Base-by-base conservation (phyloP, 345 rosid species). In the Diplotaxis tenuifolia region DNA sequence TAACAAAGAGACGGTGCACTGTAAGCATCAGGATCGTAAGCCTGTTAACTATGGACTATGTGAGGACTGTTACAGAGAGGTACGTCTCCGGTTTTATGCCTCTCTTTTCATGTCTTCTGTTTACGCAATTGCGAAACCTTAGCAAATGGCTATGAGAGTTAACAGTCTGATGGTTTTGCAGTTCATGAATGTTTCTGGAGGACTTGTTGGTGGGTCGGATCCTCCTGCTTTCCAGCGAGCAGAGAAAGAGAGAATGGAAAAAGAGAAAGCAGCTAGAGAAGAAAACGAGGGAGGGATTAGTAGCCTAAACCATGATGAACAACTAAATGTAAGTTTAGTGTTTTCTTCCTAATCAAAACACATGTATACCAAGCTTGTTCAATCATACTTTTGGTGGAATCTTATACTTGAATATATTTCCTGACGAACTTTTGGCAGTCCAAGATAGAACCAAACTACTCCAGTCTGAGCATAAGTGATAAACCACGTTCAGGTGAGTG, bases 221-320 rank as follows among this genome's bases (percentile, higher is more conserved):
- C 96, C 96, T 81, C 97, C 97, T 52, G 93, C 97, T 72, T 95
- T 88, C 78, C 96, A 88, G 76, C 83, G 77, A 61, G 96, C 96
- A 60, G 93, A 85, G 84, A 80, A 75, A 85, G 90, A 86, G 82
- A 82, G 92, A 79, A 75, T 78, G 75, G 85, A 76, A 31, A 80
- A 79, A 61, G 74, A 76, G 27, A 80, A 79, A 55, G 74, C 74
- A 73, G 80, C 87, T 70, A 23, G 77, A 5, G 83, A 69, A 69
- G 82, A 82, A 69, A 79, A 78, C 22, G 58, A 80, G 52, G 85
- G 80, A 70, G 62, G 77, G 76, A 65, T 18, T 80, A 67, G 79
- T 54, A 73, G 50, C 74, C 54, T 65, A 25, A 52, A 67, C 50
- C 59, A 45, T 16, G 50, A 55, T 56, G 55, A 72, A 62, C 73